Evolutionary conservation across 257 asterid species (phyloP), one percentile per base, ranked within the genome.

Genomic region (Euphrasia confusa): DNA sequence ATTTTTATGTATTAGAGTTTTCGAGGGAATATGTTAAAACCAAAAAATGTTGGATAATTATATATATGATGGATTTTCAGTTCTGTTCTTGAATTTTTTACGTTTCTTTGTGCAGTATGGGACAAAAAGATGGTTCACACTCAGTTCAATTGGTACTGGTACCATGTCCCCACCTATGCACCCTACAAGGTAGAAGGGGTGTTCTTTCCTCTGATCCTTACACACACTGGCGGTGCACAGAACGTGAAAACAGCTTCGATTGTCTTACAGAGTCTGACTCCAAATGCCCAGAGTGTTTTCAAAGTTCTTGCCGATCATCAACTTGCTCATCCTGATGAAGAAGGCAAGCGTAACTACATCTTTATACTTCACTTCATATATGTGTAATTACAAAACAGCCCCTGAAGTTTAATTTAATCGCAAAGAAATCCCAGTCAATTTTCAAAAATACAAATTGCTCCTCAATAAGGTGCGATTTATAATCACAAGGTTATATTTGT

Each of bases 121-220:
- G 89, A 87, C 80, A 89, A 89, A 81, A 92, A 84, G 86, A 92
- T 89, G 99, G 96, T 87, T 44, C 95, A 92, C 77, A 89, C 87
- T 33, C 94, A 87, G 82, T 92, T 89, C 86, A 85, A 89, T 64
- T 92, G 99, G 99, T 89, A 83, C 74, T 89, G 99, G 99, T 78
- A 71, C 75, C 97, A 89, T 61, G 95, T 84, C 61, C 99, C 99
- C 42, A 92, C 99, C 7, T 92, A 79, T 63, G 89, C 91, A 52
- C 89, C 96, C 30, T 87, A 89, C 86, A 86, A 81, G 67, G 80
- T 82, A 6, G 97, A 92, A 84, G 95, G 94, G 69, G 77, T 73
- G 72, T 92, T 89, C 75, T 73, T 75, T 59, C 96, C 99, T 44
- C 78, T 82, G 54, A 76, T 92, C 65, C 96, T 92, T n/a, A 78